Conservation (phyloP, 176 grass and related monocot genomes). For the Echinochloa phyllopogon region DNA sequence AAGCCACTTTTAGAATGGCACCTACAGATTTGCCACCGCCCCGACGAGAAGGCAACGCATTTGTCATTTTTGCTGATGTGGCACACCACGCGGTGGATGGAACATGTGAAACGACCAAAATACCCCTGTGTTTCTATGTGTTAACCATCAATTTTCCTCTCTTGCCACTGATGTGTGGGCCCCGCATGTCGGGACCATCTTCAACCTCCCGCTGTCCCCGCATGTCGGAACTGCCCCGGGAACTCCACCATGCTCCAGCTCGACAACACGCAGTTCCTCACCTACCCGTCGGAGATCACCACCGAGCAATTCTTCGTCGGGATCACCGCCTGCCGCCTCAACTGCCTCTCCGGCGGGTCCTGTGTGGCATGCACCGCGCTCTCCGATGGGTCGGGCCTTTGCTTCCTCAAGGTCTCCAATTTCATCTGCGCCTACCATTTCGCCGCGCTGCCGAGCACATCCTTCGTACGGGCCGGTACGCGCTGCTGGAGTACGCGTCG, state of each 20-base stretch:
- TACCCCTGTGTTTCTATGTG: no score
- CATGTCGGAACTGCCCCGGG: constrained; percentile 68
- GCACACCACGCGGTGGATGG: no score
- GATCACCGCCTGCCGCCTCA: constrained; percentile 81
- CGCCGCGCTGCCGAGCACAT: constrained; percentile 82
- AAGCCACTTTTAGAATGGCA: no score
- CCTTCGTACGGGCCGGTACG: constrained; percentile 80
- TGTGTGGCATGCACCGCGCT: constrained; percentile 86
- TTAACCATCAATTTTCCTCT: no score
- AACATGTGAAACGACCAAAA: no score
- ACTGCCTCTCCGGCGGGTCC: constrained; percentile 79
- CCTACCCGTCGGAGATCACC: constrained; percentile 70
- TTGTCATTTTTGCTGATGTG: no score
- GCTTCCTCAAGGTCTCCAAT: constrained; percentile 80
- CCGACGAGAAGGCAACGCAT: no score
- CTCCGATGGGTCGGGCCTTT: constrained; percentile 85
- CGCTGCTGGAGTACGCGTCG: no score
- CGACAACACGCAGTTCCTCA: constrained; percentile 85
- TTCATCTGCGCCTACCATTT: constrained; percentile 87
- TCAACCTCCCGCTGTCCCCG: no score
- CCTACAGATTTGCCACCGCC: no score
- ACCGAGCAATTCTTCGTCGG: constrained; percentile 89
- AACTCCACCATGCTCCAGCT: constrained; percentile 92
- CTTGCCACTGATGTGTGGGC: no score
- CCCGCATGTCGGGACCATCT: no score